Evolutionary conservation across 345 rosid species (phyloP).

Genomic region (Populus tremula): DNA sequence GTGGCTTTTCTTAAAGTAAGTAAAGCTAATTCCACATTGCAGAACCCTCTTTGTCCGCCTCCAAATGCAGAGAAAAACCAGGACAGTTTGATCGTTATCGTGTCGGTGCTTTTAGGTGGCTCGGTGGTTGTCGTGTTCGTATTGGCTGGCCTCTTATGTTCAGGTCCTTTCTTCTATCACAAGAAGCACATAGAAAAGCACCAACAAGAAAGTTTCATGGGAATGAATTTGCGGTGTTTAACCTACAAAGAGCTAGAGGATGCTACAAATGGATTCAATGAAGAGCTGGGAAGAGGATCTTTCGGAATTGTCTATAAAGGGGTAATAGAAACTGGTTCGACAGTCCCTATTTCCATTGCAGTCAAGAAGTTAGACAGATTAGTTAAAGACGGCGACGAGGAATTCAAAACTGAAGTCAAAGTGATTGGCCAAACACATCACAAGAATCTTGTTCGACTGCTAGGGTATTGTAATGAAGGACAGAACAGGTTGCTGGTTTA

Average conservation of each 20-base stretch:
- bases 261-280: slow-evolving; percentile 26
- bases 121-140: slow-evolving; percentile 24
- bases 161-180: slow-evolving; percentile 11
- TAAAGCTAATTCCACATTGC: background rate
- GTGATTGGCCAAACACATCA: slow-evolving; percentile 41
- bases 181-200: background rate
- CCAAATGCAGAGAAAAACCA: background rate
- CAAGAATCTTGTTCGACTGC: slow-evolving; percentile 39
- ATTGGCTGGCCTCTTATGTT: slow-evolving; percentile 5
- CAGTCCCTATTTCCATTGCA: slow-evolving; percentile 11
- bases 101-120: slow-evolving; percentile 22
- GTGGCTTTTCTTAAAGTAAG: slow-evolving; percentile 30
- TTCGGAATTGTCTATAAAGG: slow-evolving; percentile 40
- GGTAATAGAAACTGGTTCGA: background rate
- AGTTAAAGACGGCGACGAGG: slow-evolving; percentile 18
- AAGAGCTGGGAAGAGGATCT: slow-evolving; percentile 32
- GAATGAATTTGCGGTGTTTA: slow-evolving; percentile 17
- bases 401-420: slow-evolving; percentile 34
- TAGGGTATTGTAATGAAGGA: slow-evolving; percentile 38
- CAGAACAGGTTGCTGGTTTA: slow-evolving; percentile 36
- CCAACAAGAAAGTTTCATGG: background rate
- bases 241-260: slow-evolving; percentile 22
- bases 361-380: slow-evolving; percentile 28
- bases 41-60: background rate
- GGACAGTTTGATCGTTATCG: background rate